Evolutionary conservation across 139 green algal species (phyloP), one percentile per base, ranked within the genome.

Genomic region (Chlamydomonas sp.): DNA sequence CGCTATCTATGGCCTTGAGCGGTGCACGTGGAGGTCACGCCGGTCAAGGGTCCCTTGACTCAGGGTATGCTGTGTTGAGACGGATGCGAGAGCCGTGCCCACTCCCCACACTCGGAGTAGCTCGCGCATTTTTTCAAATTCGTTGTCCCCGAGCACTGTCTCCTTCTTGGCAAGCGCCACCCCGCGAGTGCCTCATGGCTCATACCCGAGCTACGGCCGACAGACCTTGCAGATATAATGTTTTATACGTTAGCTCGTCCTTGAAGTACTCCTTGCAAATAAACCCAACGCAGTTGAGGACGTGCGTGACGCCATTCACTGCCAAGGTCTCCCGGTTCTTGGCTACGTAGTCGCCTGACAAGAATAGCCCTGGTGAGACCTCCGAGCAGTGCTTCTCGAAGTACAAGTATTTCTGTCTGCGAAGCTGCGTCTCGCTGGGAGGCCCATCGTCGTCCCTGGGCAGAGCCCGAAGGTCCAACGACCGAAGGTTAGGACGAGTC

Each of bases 221-320:
- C 89, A 9, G 68, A 98, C 97, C 96, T 93, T 98, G 95, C 83
- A 99, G 91, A 91, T 95, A 98, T 9, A 99, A 91, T 15, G 95
- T 97, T 79, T 94, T 93, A 95, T 99, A 99, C 0, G 78, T 74
- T 1, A 99, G 86, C 79, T 99, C 94, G 10, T 92, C 88, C 76
- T 95, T 85, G 86, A 98, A 98, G 91, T 97, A 98, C 82, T 98
- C 92, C 17, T 94, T 93, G 86, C 97, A 98, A 14, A 99, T 91
- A 79, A 98, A 96, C 4, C 97, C 98, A 0, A 99, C 97, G 90
- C 97, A 99, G 92, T 99, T 99, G 61, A 99, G 87, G 4, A 99
- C 94, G 84, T 99, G 98, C 49, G 96, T 99, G 89, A 99, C 97
- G 79, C 95, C 93, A 20, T 93, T 89, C 63, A 91, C 80, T 14